Evolutionary conservation across 257 asterid species (phyloP).

Genomic region (Agastache rugosa): DNA sequence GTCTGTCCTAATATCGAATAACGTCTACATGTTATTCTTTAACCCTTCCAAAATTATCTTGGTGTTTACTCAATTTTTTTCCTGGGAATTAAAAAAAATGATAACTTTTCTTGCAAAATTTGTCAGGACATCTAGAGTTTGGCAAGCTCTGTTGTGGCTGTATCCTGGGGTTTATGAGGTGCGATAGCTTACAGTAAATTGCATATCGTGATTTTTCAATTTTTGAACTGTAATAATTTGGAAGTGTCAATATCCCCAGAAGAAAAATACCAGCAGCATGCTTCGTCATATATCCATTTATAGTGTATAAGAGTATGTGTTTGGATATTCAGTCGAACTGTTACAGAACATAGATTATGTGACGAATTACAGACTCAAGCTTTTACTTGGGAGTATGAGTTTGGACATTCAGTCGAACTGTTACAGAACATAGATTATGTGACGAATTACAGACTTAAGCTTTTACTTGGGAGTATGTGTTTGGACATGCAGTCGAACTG

Average conservation of each 20-base stretch:
- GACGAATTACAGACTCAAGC: neutral
- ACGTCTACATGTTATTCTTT: neutral
- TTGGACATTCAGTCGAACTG: neutral
- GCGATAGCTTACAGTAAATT: constrained; percentile 26
- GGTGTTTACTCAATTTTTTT: neutral
- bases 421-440: constrained; percentile 2
- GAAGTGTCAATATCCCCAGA: too few relatives aligned
- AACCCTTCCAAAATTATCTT: neutral
- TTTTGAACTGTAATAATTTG: neutral
- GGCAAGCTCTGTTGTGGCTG: constrained; percentile 84
- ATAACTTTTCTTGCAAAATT: constrained; percentile 23
- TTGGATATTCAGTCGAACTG: neutral
- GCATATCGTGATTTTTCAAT: constrained; percentile 2
- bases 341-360: constrained; percentile 2
- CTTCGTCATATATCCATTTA: neutral
- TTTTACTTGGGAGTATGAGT: too few relatives aligned
- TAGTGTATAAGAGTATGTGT: neutral
- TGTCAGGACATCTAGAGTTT: constrained; percentile 66
- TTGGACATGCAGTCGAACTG: too few relatives aligned
- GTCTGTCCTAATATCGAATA: neutral
- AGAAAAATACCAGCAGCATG: too few relatives aligned
- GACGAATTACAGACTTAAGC: neutral
- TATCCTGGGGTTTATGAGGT: constrained; percentile 99
- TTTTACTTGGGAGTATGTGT: too few relatives aligned
- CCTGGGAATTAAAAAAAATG: neutral